Conservation (phyloP, 192 early-diverging fungal species). For the Coemansia sp. region DNA sequence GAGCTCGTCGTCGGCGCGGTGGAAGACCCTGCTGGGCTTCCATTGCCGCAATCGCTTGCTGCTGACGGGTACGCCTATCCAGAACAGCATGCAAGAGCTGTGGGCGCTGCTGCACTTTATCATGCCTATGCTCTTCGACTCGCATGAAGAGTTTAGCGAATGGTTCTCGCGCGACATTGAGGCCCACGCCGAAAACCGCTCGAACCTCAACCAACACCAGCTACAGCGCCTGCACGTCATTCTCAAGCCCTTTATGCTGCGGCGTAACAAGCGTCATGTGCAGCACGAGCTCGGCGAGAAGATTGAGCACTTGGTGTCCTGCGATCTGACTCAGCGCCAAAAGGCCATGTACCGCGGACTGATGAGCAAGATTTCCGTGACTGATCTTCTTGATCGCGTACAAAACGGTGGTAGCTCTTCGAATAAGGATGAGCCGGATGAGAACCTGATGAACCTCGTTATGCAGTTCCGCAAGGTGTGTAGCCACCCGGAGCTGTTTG, state of each 20-base stretch:
- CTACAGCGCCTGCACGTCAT: slow-evolving; percentile 85
- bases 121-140: slow-evolving; percentile 93
- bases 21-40: slow-evolving; percentile 82
- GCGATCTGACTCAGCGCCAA: slow-evolving; percentile 75
- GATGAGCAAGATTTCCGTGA: slow-evolving; percentile 74
- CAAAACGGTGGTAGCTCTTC: slow-evolving; percentile 49
- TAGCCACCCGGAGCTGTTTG: slow-evolving; percentile 87
- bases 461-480: slow-evolving; percentile 93
- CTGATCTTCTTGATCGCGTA: slow-evolving; percentile 71
- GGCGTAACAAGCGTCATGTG: slow-evolving; percentile 86
- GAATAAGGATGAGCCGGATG: slow-evolving; percentile 68
- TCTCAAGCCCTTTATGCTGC: slow-evolving; percentile 93
- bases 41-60: slow-evolving; percentile 82
- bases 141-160: slow-evolving; percentile 90
- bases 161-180: slow-evolving; percentile 95
- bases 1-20: slow-evolving; percentile 80
- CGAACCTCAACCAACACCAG: slow-evolving; percentile 80
- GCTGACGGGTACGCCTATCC: slow-evolving; percentile 90
- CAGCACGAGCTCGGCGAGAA: slow-evolving; percentile 90
- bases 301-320: slow-evolving; percentile 80
- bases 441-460: slow-evolving; percentile 90
- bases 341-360: slow-evolving; percentile 70
- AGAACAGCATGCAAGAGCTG: slow-evolving; percentile 93
- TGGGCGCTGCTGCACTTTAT: slow-evolving; percentile 94
- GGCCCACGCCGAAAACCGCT: slow-evolving; percentile 81